A percentile compares a stretch with the other conserved stretches of the same genome.
phyloP scores from a whole-genome alignment of 2,329 filamentous ascomycete species.

The Colletotrichum sojae region DNA sequence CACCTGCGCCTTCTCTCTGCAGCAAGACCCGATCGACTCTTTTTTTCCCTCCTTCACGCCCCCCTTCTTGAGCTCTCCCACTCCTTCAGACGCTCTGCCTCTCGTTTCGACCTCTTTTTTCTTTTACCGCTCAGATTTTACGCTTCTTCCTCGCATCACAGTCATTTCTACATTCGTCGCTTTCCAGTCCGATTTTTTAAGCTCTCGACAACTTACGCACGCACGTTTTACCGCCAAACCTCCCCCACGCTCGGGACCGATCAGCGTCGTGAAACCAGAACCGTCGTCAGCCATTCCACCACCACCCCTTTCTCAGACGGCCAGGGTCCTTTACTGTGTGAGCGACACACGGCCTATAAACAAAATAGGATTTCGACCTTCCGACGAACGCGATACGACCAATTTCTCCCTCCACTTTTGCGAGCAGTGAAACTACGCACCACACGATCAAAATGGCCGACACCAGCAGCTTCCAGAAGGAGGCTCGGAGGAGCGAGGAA shows the following conservation, averaged over 20 bases:
- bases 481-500: slow-evolving; percentile 41
- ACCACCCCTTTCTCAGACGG: slow-evolving; percentile 8
- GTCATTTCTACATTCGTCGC: slow-evolving; percentile 28
- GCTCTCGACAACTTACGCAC: slow-evolving; percentile 35
- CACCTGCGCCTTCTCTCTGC: slow-evolving; percentile 8
- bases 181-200: slow-evolving; percentile 25
- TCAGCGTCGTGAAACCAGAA: slow-evolving; percentile 36
- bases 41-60: slow-evolving; percentile 25
- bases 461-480: slow-evolving; percentile 41
- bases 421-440: neutral
- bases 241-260: slow-evolving; percentile 35
- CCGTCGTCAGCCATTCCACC: slow-evolving; percentile 30
- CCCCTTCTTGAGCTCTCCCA: slow-evolving; percentile 13
- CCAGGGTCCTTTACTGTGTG: slow-evolving; percentile 12
- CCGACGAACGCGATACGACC: slow-evolving; percentile 18
- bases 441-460: slow-evolving; percentile 37
- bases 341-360: slow-evolving; percentile 30
- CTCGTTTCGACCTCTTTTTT: slow-evolving; percentile 24
- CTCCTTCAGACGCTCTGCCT: slow-evolving; percentile 29
- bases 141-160: slow-evolving; percentile 21
- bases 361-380: slow-evolving; percentile 33
- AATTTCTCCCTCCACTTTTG: neutral
- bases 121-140: slow-evolving; percentile 18
- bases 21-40: slow-evolving; percentile 12
- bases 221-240: slow-evolving; percentile 26